A percentile compares a stretch with the other conserved stretches of the same genome.
These are phyloP conservation scores for Penicillium frequentans DNA, from an alignment of 2,329 filamentous ascomycete species.

Conservation along the genomic window DNA sequence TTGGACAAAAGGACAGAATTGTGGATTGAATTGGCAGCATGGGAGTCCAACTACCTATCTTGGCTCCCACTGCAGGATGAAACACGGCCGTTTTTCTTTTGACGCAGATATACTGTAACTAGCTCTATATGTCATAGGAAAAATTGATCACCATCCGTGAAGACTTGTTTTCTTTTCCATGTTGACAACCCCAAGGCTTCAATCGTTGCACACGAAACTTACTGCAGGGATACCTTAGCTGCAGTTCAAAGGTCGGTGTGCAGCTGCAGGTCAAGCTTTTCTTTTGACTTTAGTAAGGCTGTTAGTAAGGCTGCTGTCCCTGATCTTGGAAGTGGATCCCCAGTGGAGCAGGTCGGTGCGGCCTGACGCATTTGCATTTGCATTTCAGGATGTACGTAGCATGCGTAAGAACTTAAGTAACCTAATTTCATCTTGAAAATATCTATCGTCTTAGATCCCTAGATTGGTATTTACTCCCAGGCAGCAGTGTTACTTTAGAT, in stretches of 20 bases:
- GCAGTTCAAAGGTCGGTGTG: background rate
- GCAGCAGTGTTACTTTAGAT: too few species aligned
- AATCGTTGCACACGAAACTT: background rate
- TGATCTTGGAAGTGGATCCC: background rate
- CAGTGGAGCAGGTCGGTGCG: background rate
- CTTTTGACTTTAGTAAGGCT: background rate
- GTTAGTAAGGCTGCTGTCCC: background rate
- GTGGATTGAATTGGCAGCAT: background rate
- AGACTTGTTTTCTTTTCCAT: slow-evolving; percentile 1
- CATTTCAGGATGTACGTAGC: background rate
- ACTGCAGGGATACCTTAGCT: background rate
- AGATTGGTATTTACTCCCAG: too few species aligned
- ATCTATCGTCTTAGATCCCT: background rate
- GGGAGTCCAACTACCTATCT: slow-evolving; percentile 6
- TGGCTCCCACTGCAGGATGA: slow-evolving; percentile 4
- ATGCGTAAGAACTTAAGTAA: background rate
- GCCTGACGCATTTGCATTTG: background rate
- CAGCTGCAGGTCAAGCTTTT: background rate
- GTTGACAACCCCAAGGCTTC: too few species aligned
- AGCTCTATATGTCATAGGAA: slow-evolving; percentile 19
- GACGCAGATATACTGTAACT: slow-evolving; percentile 20
- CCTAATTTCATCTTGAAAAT: background rate
- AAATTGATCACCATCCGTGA: slow-evolving; percentile 23
- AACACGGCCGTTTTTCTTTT: slow-evolving; percentile 20
- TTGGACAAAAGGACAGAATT: slow-evolving; percentile 11